Base-by-base conservation (phyloP, 768 basidiomycete species). In the Amylocystis lapponica region DNA sequence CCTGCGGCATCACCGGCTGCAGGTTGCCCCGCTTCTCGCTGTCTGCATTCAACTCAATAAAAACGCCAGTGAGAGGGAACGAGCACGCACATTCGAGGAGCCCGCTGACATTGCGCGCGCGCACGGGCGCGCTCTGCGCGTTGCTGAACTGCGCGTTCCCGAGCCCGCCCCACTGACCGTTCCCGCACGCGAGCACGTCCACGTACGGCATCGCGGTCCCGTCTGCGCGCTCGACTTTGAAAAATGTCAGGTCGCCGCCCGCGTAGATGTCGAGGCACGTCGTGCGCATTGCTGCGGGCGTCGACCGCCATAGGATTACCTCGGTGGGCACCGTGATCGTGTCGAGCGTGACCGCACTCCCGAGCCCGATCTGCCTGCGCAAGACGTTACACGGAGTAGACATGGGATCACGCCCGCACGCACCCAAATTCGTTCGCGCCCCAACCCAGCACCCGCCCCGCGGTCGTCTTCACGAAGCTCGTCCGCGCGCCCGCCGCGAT, bases 381-480 rank as follows among this genome's bases (percentile, higher is more conserved):
- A 31, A 25, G 14, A 54, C 16, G 45, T 46, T 44, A 22, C n/a
- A 41, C 33, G 17, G 37, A 13, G 27, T 36, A 32, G 7, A 6
- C 31, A 36, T 27, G 19, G 19, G 21, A 17, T 39, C 39, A 38
- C 39, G 36, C 36, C 20, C 12, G 17, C 7, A 47, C 74, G 39
- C 51, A 85, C 85, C 91, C 91, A 52, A 74, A 84, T 50, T 87
- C 82, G 58, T 96, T 95, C 1, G 88, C 88, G 34, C 93, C 93
- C 79, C 87, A 95, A 0, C 81, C 89, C 16, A 97, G 73, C 9
- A 94, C 86, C 41, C 79, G 70, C 2, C 91, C 93, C 2, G 68
- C 63, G 5, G 64, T 53, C 0, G 89, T 90, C 20, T 79, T 69
- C 9, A 73, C 82, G 55, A 88, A 90, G 54, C 86, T 91, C 36